Evolutionary conservation across 2,329 filamentous ascomycete species (phyloP), one percentile per base, ranked within the genome.

Genomic region (Fusarium mangiferae): DNA sequence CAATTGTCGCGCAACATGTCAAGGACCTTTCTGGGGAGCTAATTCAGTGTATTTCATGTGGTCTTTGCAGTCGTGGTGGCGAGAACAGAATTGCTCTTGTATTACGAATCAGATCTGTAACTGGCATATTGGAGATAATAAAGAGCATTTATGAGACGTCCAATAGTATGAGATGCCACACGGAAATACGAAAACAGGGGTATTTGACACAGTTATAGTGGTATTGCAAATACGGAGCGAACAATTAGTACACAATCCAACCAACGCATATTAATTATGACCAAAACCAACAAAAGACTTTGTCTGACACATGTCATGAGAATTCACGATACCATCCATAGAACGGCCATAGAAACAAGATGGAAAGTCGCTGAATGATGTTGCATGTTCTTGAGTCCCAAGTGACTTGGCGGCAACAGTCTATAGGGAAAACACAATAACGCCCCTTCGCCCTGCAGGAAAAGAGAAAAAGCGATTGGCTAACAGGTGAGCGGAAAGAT

Each of bases 1-100:
- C 90, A 96, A 82, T 85, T 86, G 70, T 87, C 87, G 17, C 88
- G 93, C 72, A 97, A 97, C 83, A 83, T 83, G 56, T 81, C 85
- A 57, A 87, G 93, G 70, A 83, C 82, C 0, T 97, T 97, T 79
- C 81, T 97, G 64, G 78, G 71, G 22, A 61, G 62, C 41, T 80
- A 58, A 77, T 41, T 15, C 35, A 51, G 48, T 48, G 17, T 30
- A 42, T 30, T 41, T 30, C 18, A 33, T 33, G 24, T 48, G 55
- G 48, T 48, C 14, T 55, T 30, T 48, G 42, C 35, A 24, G 36
- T n/a, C 63, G 33, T 20, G 26, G 26, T 15, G 39, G 36, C 36
- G 30, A 26, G 36, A 35, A 39, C 20, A 4, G 24, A 51, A 30
- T 6, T 52, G 51, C 49, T 44, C 28, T 20, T 33, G 60, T 44